Conservation (phyloP, 108 stramenopile species). For the Cyclotella cryptica region DNA sequence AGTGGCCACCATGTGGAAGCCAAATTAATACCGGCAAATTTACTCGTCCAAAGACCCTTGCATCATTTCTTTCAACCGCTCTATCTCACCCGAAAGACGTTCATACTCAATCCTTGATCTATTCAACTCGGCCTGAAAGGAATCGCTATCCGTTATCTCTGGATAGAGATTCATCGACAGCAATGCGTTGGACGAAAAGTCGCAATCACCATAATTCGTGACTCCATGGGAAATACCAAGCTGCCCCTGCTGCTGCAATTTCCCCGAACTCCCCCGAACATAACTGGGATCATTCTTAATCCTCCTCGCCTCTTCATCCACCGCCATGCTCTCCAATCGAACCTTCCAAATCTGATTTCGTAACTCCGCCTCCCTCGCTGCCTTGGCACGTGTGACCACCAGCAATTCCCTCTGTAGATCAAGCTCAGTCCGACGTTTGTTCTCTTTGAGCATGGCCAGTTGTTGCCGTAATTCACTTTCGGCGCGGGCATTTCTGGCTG, state of each 20-base stretch:
- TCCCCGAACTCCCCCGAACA: no score
- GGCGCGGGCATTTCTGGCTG: slow-evolving; percentile 27
- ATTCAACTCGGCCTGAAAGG: slow-evolving; percentile 9
- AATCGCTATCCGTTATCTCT: neutral
- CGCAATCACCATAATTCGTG: neutral
- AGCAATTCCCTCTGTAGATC: slow-evolving; percentile 45
- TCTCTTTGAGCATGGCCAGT: slow-evolving; percentile 33
- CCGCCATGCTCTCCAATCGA: slow-evolving; percentile 22
- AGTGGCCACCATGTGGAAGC: no score
- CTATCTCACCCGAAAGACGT: slow-evolving; percentile 1
- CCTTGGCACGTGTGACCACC: slow-evolving; percentile 40
- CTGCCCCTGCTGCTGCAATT: no score
- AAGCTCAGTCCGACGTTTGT: slow-evolving; percentile 37
- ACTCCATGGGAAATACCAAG: neutral
- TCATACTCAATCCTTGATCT: slow-evolving; percentile 6
- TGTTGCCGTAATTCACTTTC: slow-evolving; percentile 34
- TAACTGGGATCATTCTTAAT: neutral
- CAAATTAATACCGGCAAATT: no score
- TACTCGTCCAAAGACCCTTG: neutral
- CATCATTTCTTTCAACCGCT: slow-evolving; percentile 12
- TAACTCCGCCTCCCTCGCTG: slow-evolving; percentile 45
- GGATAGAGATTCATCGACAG: neutral
- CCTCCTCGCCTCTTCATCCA: slow-evolving; percentile 25
- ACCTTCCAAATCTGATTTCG: slow-evolving; percentile 32
- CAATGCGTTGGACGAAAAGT: slow-evolving; percentile 10